A percentile compares a stretch with the other conserved stretches of the same genome.
phyloP scores from a whole-genome alignment of 1,284 basidiomycete species.

The Malassezia psittaci region DNA sequence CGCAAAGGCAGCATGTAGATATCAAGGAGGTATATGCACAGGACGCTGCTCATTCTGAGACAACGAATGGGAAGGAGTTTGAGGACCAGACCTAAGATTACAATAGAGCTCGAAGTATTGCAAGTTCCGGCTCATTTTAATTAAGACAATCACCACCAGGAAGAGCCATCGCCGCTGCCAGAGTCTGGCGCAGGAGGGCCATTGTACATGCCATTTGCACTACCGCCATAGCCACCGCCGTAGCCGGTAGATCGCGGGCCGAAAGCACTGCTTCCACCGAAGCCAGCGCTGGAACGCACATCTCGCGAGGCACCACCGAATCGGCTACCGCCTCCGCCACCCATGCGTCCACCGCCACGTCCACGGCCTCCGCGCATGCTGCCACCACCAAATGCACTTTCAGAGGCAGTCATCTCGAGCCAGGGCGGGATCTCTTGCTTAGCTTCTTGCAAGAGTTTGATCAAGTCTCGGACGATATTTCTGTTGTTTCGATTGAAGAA shows the following conservation, averaged over 20 bases:
- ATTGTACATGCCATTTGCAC: slow-evolving; percentile 15
- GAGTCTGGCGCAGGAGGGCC: slow-evolving; percentile 16
- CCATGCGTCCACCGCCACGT: slow-evolving; percentile 50
- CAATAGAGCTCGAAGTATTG: not conserved
- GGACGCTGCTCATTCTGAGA: slow-evolving; percentile 13
- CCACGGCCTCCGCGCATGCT: slow-evolving; percentile 54
- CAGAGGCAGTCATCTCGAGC: slow-evolving; percentile 76
- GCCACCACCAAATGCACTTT: slow-evolving; percentile 60
- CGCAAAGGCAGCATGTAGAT: slow-evolving; percentile 6
- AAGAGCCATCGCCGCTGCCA: slow-evolving; percentile 14
- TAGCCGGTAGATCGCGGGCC: slow-evolving; percentile 27
- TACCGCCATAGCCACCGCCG: slow-evolving; percentile 22
- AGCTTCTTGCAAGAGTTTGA: slow-evolving; percentile 87
- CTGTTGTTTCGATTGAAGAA: slow-evolving; percentile 52
- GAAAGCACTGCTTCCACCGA: slow-evolving; percentile 23
- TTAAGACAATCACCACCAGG: slow-evolving; percentile 17
- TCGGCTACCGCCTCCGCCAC: slow-evolving; percentile 23
- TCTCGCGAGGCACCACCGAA: slow-evolving; percentile 38
- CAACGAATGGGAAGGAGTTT: slow-evolving; percentile 7
- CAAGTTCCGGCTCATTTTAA: not conserved
- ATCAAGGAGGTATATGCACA: slow-evolving; percentile 18
- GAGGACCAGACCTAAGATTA: slow-evolving; percentile 10
- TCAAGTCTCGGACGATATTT: slow-evolving; percentile 75
- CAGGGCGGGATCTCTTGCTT: slow-evolving; percentile 92
- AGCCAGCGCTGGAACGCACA: slow-evolving; percentile 30